Evolutionary conservation across 768 basidiomycete species (phyloP).

Genomic region (Lyophyllum decastes): DNA sequence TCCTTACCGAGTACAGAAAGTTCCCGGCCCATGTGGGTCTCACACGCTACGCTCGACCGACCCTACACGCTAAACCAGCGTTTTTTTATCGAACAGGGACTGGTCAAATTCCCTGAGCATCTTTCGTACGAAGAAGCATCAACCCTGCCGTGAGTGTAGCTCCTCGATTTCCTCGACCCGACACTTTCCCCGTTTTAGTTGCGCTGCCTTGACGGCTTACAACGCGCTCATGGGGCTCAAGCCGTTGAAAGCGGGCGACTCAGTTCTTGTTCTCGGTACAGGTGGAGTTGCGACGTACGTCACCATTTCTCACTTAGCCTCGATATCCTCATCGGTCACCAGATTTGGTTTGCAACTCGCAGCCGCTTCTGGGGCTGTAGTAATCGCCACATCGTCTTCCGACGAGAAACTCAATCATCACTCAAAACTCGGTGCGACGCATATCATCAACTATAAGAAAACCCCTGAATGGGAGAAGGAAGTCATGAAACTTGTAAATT

Average conservation of each 20-base stretch:
- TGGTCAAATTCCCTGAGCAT: slow-evolving; percentile 26
- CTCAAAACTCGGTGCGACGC: slow-evolving; percentile 46
- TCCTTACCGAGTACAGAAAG: slow-evolving; percentile 52
- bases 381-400: slow-evolving; percentile 65
- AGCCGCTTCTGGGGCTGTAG: slow-evolving; percentile 56
- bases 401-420: slow-evolving; percentile 58
- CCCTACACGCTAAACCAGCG: not conserved
- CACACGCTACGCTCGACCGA: not conserved
- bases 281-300: slow-evolving; percentile 53
- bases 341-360: slow-evolving; percentile 62
- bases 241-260: slow-evolving; percentile 59
- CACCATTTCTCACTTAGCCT: not conserved
- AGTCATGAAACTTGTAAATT: slow-evolving; percentile 40
- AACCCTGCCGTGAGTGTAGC: slow-evolving; percentile 52
- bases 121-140: slow-evolving; percentile 66
- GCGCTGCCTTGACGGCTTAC: slow-evolving; percentile 67
- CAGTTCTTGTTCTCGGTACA: slow-evolving; percentile 52
- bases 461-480: slow-evolving; percentile 57
- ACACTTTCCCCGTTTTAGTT: slow-evolving; percentile 29
- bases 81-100: not conserved
- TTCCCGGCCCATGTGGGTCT: slow-evolving; percentile 43
- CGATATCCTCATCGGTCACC: not conserved
- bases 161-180: not conserved
- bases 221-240: slow-evolving; percentile 52
- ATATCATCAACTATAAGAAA: slow-evolving; percentile 61